Evolutionary conservation across 495 filamentous ascomycete genomes (phyloP).

Genomic region (Penicillium lagena): DNA sequence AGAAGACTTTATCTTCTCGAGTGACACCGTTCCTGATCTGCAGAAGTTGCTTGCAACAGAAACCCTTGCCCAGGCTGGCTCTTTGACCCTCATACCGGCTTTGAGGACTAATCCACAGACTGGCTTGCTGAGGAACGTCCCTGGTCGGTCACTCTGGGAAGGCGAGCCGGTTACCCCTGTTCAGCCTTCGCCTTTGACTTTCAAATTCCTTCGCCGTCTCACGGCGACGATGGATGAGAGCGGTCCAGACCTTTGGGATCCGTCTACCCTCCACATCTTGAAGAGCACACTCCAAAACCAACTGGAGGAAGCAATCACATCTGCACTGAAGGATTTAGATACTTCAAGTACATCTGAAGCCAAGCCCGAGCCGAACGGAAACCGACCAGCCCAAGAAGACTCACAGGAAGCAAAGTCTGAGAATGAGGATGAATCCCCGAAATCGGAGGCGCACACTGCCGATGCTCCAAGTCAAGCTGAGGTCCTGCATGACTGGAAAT

Average conservation of each 20-base stretch:
- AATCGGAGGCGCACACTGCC: slow-evolving; percentile 4
- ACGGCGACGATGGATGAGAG: slow-evolving; percentile 57
- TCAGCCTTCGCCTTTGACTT: slow-evolving; percentile 73
- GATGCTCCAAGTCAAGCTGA: slow-evolving; percentile 4
- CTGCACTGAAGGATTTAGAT: slow-evolving; percentile 18
- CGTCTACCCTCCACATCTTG: slow-evolving; percentile 54
- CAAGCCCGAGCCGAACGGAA: slow-evolving; percentile 1
- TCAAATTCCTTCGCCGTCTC: slow-evolving; percentile 65
- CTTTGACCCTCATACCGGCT: slow-evolving; percentile 7
- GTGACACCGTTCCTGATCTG: slow-evolving; percentile 46
- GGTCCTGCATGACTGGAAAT: slow-evolving; percentile 44
- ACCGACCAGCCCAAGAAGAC: slow-evolving; percentile 1
- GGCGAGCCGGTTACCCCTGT: slow-evolving; percentile 66
- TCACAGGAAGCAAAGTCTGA: not conserved
- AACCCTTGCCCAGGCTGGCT: slow-evolving; percentile 12
- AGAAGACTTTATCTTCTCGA: slow-evolving; percentile 30
- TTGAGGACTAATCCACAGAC: slow-evolving; percentile 3
- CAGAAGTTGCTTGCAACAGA: slow-evolving; percentile 46
- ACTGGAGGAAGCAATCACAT: slow-evolving; percentile 11
- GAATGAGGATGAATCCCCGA: not conserved
- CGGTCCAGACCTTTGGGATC: slow-evolving; percentile 81
- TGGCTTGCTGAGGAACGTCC: slow-evolving; percentile 15
- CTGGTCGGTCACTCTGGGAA: slow-evolving; percentile 66
- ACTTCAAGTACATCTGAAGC: not conserved
- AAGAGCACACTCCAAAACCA: slow-evolving; percentile 47